These are phyloP conservation scores for Pueraria montana DNA, from an alignment of 306 rosid species.

Conservation along the genomic window DNA sequence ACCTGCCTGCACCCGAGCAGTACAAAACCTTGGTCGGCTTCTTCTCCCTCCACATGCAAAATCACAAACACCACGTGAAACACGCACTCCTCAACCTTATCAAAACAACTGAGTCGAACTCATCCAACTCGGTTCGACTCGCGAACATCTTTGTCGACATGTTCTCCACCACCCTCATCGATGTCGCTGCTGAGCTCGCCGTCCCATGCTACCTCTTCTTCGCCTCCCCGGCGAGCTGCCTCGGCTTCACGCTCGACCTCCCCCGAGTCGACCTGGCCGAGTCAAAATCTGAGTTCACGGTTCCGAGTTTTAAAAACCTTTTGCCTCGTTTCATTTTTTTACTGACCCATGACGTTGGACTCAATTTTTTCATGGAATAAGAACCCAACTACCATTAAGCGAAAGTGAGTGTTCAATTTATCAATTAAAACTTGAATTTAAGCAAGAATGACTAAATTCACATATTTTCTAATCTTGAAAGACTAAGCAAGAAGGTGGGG, in stretches of 20 bases:
- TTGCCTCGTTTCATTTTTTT: no score
- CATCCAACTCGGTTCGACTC: slow-evolving; percentile 40
- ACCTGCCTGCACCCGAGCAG: slow-evolving; percentile 59
- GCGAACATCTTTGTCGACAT: slow-evolving; percentile 63
- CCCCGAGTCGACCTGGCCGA: slow-evolving; percentile 13
- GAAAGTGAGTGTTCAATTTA: no score
- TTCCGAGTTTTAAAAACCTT: slow-evolving; percentile 54
- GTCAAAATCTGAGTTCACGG: slow-evolving; percentile 43
- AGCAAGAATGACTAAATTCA: no score
- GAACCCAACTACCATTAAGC: no score
- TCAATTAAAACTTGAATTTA: no score
- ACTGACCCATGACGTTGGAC: no score
- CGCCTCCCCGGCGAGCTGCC: slow-evolving; percentile 64
- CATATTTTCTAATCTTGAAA: no score
- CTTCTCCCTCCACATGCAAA: slow-evolving; percentile 47
- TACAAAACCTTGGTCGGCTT: slow-evolving; percentile 44
- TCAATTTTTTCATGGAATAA: no score
- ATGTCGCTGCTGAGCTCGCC: slow-evolving; percentile 66
- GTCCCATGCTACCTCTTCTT: slow-evolving; percentile 68
- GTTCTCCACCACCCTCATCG: slow-evolving; percentile 61
- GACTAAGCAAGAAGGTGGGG: no score
- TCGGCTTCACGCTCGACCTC: slow-evolving; percentile 58
- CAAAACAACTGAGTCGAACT: slow-evolving; percentile 2
- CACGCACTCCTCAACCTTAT: slow-evolving; percentile 46
- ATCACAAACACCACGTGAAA: slow-evolving; percentile 50